phyloP scores from a whole-genome alignment of 2,329 filamentous ascomycete species.

The Aspergillus pseudoterreus region DNA sequence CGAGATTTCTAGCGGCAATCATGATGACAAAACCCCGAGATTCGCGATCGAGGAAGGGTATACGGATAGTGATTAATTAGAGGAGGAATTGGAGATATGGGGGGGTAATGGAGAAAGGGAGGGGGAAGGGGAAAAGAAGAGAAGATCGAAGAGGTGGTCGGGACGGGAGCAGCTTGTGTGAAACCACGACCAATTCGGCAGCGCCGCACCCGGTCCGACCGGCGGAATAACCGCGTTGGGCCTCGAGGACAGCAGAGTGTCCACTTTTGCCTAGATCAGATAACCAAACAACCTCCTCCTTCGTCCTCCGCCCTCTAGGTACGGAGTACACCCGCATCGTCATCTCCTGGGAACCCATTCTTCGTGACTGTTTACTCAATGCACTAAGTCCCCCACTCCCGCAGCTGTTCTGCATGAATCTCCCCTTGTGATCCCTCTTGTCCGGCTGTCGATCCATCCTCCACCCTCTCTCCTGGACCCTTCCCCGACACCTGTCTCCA shows the following conservation, averaged over 20 bases:
- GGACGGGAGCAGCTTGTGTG: slow-evolving; percentile 16
- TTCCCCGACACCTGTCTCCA: slow-evolving; percentile 2
- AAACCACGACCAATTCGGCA: slow-evolving; percentile 16
- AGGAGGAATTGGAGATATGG: slow-evolving; percentile 9
- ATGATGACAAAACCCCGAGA: slow-evolving; percentile 54
- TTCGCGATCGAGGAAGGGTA: slow-evolving; percentile 10
- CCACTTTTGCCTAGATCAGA: slow-evolving; percentile 15
- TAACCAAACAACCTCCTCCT: slow-evolving; percentile 8
- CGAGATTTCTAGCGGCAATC: slow-evolving; percentile 77
- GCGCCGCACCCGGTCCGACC: slow-evolving; percentile 21
- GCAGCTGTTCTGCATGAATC: slow-evolving; percentile 12
- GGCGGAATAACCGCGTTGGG: slow-evolving; percentile 12
- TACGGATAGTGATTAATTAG: slow-evolving; percentile 4
- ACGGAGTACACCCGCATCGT: not conserved
- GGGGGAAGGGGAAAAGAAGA: slow-evolving; percentile 16
- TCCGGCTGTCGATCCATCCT: slow-evolving; percentile 4
- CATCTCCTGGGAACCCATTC: not conserved
- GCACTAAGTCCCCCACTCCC: slow-evolving; percentile 4
- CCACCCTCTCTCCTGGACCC: not conserved
- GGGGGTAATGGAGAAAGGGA: slow-evolving; percentile 15
- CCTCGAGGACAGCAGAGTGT: slow-evolving; percentile 10
- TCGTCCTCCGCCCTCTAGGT: too few relatives aligned
- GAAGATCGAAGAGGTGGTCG: slow-evolving; percentile 24
- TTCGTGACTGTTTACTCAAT: not conserved
- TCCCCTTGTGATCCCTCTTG: slow-evolving; percentile 5